phyloP scores from a whole-genome alignment of 2,329 filamentous ascomycete species.

The Colletotrichum lindemuthianum region DNA sequence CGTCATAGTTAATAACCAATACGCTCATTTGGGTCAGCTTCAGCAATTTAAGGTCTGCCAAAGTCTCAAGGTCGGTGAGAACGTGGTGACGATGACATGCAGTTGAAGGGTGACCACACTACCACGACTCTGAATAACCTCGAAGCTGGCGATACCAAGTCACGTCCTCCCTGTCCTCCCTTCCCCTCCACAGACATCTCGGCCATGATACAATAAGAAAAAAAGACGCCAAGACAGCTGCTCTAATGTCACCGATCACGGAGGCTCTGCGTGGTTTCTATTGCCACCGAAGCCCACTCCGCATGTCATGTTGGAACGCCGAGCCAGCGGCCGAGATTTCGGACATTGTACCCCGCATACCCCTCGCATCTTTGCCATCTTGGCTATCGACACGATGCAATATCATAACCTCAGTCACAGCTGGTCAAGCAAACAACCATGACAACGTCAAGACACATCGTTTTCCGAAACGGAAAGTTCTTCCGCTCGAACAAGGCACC shows the following conservation, averaged over 20 bases:
- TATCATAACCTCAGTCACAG: neutral
- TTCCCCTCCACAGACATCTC: too few relatives aligned
- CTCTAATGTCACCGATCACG: slow-evolving; percentile 18
- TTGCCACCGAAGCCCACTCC: slow-evolving; percentile 3
- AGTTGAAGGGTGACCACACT: too few relatives aligned
- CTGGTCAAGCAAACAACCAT: neutral
- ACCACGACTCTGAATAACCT: too few relatives aligned
- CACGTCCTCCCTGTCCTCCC: too few relatives aligned
- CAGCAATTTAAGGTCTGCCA: too few relatives aligned
- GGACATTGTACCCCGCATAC: slow-evolving; percentile 22
- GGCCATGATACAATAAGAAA: neutral
- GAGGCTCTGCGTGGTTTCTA: slow-evolving; percentile 13
- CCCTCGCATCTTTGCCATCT: slow-evolving; percentile 23
- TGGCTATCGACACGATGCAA: slow-evolving; percentile 16
- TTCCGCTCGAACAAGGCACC: slow-evolving; percentile 30
- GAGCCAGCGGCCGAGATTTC: slow-evolving; percentile 26
- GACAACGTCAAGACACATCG: slow-evolving; percentile 14
- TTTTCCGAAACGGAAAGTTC: slow-evolving; percentile 31
- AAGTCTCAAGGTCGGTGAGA: too few relatives aligned
- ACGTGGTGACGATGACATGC: too few relatives aligned
- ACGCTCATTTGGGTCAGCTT: too few relatives aligned
- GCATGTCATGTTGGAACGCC: slow-evolving; percentile 21
- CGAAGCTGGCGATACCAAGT: too few relatives aligned
- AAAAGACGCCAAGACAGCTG: neutral
- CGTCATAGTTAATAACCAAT: too few relatives aligned